Evolutionary conservation across 2,329 filamentous ascomycete genomes (phyloP).

Genomic region (Nothophaeocryptopus gaeumannii): DNA sequence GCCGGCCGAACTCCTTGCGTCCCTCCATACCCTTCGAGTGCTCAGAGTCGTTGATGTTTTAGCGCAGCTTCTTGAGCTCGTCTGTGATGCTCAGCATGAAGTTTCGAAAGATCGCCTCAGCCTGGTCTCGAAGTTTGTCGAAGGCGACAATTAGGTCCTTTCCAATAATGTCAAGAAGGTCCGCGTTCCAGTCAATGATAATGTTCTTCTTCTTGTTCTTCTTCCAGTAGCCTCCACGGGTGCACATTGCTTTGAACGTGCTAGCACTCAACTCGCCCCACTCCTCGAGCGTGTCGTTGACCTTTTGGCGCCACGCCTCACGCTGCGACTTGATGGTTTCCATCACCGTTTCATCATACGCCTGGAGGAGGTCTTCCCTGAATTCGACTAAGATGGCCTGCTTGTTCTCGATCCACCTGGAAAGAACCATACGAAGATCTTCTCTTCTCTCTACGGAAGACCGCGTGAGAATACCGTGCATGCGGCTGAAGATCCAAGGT

Average conservation of each 20-base stretch:
- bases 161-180: not conserved
- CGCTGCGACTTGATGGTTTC: slow-evolving; percentile 7
- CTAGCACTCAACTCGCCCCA: too few species aligned
- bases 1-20: not conserved
- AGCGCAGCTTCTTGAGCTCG: not conserved
- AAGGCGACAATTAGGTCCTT: not conserved
- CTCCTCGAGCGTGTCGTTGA: not conserved
- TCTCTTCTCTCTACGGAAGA: not conserved
- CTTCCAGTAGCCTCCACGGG: slow-evolving; percentile 10
- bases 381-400: not conserved
- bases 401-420: not conserved
- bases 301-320: too few species aligned
- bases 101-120: not conserved
- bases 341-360: not conserved
- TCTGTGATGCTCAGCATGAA: not conserved
- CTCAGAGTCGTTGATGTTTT: not conserved
- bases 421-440: not conserved
- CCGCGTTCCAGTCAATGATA: slow-evolving; percentile 1
- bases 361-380: not conserved
- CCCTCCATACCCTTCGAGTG: slow-evolving; percentile 1
- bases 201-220: not conserved
- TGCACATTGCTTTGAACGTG: slow-evolving; percentile 14
- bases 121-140: not conserved
- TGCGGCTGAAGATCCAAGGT: not conserved
- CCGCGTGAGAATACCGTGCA: slow-evolving; percentile 4